A percentile compares a stretch with the other conserved stretches of the same genome.
Evolutionary conservation across 192 early-diverging fungal genomes (phyloP).

Genomic region (Backusella westeae): DNA sequence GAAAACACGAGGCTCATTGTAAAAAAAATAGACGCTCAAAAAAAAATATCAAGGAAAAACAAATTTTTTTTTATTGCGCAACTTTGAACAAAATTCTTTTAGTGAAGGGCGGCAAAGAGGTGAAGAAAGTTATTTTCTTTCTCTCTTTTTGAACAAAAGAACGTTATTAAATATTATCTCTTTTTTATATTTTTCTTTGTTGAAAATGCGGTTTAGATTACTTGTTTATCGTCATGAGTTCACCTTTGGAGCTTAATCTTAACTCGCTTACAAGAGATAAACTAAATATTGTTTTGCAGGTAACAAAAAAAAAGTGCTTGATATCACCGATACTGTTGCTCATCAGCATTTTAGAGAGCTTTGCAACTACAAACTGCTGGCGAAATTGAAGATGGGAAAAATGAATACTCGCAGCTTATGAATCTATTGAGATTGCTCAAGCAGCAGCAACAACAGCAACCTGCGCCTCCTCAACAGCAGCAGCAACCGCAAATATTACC

Average conservation of each 20-base stretch:
- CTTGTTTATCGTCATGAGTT: not conserved
- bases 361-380: conserved; percentile 43
- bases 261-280: conserved; percentile 26
- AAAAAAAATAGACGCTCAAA: not conserved
- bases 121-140: conserved; percentile 3
- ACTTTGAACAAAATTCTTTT: conserved; percentile 9
- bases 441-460: conserved; percentile 31
- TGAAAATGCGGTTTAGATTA: not conserved
- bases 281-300: conserved; percentile 27
- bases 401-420: conserved; percentile 71
- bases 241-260: conserved; percentile 12
- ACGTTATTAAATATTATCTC: not conserved
- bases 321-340: not conserved
- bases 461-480: conserved; percentile 22
- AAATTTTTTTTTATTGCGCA: conserved; percentile 3
- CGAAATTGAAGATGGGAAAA: conserved; percentile 71
- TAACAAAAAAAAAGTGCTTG: not conserved
- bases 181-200: not conserved
- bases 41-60: not conserved
- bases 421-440: conserved; percentile 43
- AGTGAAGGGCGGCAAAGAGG: conserved; percentile 3
- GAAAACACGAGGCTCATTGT: not conserved
- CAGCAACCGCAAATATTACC: conserved; percentile 18
- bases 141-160: not conserved
- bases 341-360: conserved; percentile 14